A percentile compares a stretch with the other conserved stretches of the same genome.
Conservation (phyloP, 1,284 basidiomycete species). For the Exsudoporus floridanus region DNA sequence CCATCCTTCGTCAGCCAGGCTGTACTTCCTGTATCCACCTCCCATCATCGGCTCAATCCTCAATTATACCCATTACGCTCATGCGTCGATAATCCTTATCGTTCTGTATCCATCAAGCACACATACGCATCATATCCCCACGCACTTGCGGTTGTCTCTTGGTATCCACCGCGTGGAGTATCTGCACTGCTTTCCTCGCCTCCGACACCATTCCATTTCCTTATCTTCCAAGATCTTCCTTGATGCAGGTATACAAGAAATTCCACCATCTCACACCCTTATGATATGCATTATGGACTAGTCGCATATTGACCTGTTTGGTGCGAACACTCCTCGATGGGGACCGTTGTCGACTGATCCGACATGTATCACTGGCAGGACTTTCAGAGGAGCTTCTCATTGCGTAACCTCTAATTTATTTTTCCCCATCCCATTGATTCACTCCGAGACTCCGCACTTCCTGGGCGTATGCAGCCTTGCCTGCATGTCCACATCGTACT, state of each 20-base stretch:
- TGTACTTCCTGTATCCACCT: slow-evolving; percentile 25
- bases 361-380: slow-evolving; percentile 23
- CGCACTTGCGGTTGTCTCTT: slow-evolving; percentile 18
- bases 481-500: slow-evolving; percentile 8
- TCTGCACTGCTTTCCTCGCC: slow-evolving; percentile 13
- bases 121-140: slow-evolving; percentile 30
- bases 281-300: slow-evolving; percentile 37
- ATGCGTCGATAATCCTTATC: slow-evolving; percentile 35
- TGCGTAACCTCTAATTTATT: slow-evolving; percentile 28
- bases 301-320: slow-evolving; percentile 27
- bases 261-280: slow-evolving; percentile 15
- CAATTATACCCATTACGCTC: slow-evolving; percentile 32
- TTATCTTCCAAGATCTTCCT: slow-evolving; percentile 12
- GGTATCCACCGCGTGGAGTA: slow-evolving; percentile 19
- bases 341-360: slow-evolving; percentile 20
- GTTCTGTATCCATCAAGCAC: slow-evolving; percentile 39
- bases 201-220: slow-evolving; percentile 11
- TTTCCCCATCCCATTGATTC: slow-evolving; percentile 7
- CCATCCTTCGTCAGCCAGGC: slow-evolving; percentile 8
- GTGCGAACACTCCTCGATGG: slow-evolving; percentile 15
- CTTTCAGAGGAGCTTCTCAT: slow-evolving; percentile 23
- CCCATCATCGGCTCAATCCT: slow-evolving; percentile 7
- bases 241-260: slow-evolving; percentile 28
- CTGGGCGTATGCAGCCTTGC: slow-evolving; percentile 1
- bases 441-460: slow-evolving; percentile 2